Evolutionary conservation across 225 moss, liverwort and hornwort species (phyloP).

Genomic region (Neckera pumila): DNA sequence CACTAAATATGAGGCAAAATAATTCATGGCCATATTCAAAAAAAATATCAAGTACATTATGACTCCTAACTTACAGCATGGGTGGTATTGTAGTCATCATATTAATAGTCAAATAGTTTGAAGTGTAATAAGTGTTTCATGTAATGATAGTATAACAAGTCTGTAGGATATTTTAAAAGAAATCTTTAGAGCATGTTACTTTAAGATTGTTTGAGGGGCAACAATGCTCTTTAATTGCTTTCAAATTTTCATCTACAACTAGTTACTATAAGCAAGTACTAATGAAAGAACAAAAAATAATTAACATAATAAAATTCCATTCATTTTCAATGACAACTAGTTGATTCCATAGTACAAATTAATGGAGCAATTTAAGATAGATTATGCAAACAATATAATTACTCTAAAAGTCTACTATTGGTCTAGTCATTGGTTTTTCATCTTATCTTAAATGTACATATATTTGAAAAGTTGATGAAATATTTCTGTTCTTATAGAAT

Average conservation of each 20-base stretch:
- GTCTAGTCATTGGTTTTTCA: not conserved
- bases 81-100: accelerated
- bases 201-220: not conserved
- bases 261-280: not conserved
- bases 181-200: not conserved
- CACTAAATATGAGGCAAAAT: not conserved
- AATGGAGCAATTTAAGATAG: not conserved
- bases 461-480: not conserved
- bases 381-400: not conserved
- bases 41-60: not conserved
- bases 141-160: not conserved
- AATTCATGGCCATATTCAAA: not conserved
- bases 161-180: not conserved
- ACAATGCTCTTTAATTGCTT: not conserved
- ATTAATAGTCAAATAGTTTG: not conserved
- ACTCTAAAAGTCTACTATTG: not conserved
- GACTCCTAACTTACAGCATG: accelerated
- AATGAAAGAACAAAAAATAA: not conserved
- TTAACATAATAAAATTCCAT: not conserved
- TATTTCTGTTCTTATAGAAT: not conserved
- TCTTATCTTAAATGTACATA: too few relatives aligned
- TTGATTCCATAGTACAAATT: not conserved
- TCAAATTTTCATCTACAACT: not conserved
- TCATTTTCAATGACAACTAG: not conserved
- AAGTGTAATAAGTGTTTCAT: not conserved